A percentile compares a stretch with the other conserved stretches of the same genome.
Evolutionary conservation across 164 flowering plant species (phyloP).

Genomic region (Protea cynaroides): DNA sequence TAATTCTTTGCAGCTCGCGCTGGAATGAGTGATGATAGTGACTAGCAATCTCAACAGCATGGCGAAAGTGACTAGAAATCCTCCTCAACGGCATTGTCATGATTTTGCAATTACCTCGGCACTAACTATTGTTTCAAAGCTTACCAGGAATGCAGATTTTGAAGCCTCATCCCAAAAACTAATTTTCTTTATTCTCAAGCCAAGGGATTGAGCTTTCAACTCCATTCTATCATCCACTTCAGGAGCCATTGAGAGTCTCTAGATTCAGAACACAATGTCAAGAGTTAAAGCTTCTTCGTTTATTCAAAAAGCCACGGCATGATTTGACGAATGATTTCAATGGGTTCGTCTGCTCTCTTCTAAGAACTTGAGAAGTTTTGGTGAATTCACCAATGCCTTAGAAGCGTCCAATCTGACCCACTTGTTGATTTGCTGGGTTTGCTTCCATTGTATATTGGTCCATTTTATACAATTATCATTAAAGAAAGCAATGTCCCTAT

Average conservation of each 20-base stretch:
- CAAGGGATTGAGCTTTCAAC: constrained; percentile 4
- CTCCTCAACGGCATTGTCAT: constrained; percentile 9
- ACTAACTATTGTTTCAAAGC: constrained; percentile 29
- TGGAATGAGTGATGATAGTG: constrained; percentile 56
- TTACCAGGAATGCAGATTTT: constrained; percentile 15
- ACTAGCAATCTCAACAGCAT: constrained; percentile 27
- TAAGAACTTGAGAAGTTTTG: constrained; percentile 6
- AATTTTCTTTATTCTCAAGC: constrained; percentile 5
- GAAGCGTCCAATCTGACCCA: constrained; percentile 14
- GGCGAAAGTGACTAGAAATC: constrained; percentile 59
- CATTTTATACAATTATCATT: constrained; percentile 19
- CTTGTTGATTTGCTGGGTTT: constrained; percentile 10
- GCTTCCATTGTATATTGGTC: constrained; percentile 13
- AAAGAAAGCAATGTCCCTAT: constrained; percentile 17
- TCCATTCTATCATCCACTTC: constrained; percentile 8
- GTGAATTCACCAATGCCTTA: constrained; percentile 13
- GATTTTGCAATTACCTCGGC: constrained; percentile 14
- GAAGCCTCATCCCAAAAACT: constrained; percentile 6
- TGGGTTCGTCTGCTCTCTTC: constrained; percentile 6
- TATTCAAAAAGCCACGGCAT: constrained; percentile 11
- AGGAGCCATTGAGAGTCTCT: constrained; percentile 5
- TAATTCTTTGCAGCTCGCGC: constrained; percentile 33
- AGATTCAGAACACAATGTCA: constrained; percentile 16
- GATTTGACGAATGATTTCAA: constrained; percentile 9
- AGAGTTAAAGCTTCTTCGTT: constrained; percentile 12